Evolutionary conservation across 257 asterid species (phyloP).

Genomic region (Primulina eburnea): DNA sequence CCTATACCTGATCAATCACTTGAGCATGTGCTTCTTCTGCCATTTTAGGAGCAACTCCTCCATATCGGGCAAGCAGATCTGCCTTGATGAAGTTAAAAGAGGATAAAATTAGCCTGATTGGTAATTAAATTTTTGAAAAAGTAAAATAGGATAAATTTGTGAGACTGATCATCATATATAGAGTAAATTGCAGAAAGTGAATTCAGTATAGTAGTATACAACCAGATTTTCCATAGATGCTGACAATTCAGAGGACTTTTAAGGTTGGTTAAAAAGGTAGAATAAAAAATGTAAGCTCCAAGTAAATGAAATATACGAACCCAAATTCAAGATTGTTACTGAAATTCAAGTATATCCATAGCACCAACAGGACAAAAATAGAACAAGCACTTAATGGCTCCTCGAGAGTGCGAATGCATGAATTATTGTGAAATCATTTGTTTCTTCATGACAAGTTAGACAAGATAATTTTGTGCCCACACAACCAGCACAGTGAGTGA

Average conservation of each 20-base stretch:
- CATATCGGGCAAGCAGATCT: slow-evolving; percentile 79
- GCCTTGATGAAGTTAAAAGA: slow-evolving; percentile 53
- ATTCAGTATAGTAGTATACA: not conserved
- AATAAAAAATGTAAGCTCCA: not conserved
- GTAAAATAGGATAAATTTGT: slow-evolving; percentile 22
- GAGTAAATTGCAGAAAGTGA: not conserved
- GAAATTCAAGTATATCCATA: not conserved
- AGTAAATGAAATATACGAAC: not conserved
- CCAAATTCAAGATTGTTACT: slow-evolving; percentile 1
- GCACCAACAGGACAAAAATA: not conserved
- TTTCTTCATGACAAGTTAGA: slow-evolving; percentile 8
- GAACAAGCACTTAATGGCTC: not conserved
- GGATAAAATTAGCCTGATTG: slow-evolving; percentile 1
- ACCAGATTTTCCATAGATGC: not conserved
- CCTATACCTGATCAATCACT: slow-evolving; percentile 82
- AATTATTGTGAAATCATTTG: slow-evolving; percentile 8
- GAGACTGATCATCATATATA: slow-evolving; percentile 1
- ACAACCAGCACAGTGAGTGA: slow-evolving; percentile 5
- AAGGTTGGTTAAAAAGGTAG: not conserved
- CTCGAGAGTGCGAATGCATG: not conserved
- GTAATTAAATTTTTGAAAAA: slow-evolving; percentile 28
- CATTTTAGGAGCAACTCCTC: slow-evolving; percentile 99
- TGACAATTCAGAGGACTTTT: slow-evolving; percentile 3
- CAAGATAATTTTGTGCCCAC: slow-evolving; percentile 1
- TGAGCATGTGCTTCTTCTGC: slow-evolving; percentile 91